Evolutionary conservation across 1,284 basidiomycete species (phyloP).

Genomic region (Singerocomus rubriflavus): DNA sequence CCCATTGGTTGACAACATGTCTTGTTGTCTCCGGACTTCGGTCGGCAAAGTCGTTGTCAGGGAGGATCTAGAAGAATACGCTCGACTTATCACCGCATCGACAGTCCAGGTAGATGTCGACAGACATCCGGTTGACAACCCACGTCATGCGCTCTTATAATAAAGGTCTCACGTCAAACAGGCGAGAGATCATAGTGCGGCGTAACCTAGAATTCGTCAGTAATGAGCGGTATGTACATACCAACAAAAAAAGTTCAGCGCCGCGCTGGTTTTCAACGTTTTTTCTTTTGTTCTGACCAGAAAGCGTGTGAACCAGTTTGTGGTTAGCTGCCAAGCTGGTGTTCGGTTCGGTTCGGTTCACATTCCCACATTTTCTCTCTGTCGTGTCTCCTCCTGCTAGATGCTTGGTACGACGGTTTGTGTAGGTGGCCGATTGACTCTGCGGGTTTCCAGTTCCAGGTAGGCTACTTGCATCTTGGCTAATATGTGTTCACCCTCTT

Average conservation of each 20-base stretch:
- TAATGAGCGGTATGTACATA: slow-evolving; percentile 71
- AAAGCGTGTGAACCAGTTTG: slow-evolving; percentile 23
- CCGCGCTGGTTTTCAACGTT: slow-evolving; percentile 40
- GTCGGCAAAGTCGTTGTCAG: slow-evolving; percentile 66
- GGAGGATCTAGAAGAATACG: slow-evolving; percentile 65
- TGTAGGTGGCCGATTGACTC: slow-evolving; percentile 24
- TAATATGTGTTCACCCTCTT: slow-evolving; percentile 12
- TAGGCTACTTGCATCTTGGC: slow-evolving; percentile 3
- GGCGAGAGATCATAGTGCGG: slow-evolving; percentile 65
- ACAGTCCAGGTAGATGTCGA: not conserved
- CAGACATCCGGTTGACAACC: not conserved
- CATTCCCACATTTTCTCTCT: slow-evolving; percentile 4
- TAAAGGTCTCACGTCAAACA: slow-evolving; percentile 66
- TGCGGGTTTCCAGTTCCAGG: slow-evolving; percentile 27
- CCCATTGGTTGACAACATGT: slow-evolving; percentile 45
- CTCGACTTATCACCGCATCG: slow-evolving; percentile 50
- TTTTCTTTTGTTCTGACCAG: not conserved
- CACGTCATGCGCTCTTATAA: slow-evolving; percentile 36
- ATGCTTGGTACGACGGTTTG: slow-evolving; percentile 24
- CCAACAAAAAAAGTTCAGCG: slow-evolving; percentile 75
- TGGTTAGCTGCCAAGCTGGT: not conserved
- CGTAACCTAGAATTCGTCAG: slow-evolving; percentile 70
- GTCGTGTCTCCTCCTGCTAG: not conserved
- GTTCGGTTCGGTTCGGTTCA: slow-evolving; percentile 16
- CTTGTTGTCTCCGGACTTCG: slow-evolving; percentile 31